Evolutionary conservation across 352 stramenopile species (phyloP).

Genomic region (Peronospora farinosa): DNA sequence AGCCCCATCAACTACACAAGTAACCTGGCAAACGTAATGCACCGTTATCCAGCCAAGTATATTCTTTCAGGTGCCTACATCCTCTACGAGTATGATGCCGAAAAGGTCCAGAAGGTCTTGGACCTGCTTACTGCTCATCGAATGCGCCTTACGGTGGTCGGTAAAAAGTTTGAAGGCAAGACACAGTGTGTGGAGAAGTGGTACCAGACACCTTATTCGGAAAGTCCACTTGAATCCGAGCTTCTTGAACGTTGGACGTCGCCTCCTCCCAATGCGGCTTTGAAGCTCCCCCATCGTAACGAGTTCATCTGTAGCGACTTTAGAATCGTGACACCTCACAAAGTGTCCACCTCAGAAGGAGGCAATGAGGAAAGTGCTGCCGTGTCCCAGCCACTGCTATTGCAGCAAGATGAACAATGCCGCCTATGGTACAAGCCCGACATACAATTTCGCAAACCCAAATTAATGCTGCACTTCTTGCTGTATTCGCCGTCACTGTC

Average conservation of each 20-base stretch:
- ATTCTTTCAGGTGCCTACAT: conserved; percentile 59
- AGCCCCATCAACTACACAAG: conserved; percentile 64
- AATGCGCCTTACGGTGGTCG: conserved; percentile 63
- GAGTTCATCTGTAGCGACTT: conserved; percentile 80
- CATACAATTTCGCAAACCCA: conserved; percentile 87
- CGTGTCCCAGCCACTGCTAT: conserved; percentile 25
- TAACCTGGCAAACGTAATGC: conserved; percentile 60
- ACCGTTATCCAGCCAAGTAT: conserved; percentile 52
- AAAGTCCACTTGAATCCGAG: conserved; percentile 27
- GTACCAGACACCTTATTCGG: conserved; percentile 64
- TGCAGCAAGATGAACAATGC: conserved; percentile 44
- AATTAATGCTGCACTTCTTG: conserved; percentile 81
- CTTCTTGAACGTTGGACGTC: conserved; percentile 37
- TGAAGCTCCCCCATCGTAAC: conserved; percentile 59
- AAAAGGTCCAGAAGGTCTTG: conserved; percentile 48
- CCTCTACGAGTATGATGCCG: conserved; percentile 58
- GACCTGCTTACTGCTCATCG: conserved; percentile 37
- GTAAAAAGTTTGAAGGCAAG: conserved; percentile 56
- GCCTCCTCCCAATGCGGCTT: conserved; percentile 22
- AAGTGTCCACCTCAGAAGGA: conserved; percentile 33
- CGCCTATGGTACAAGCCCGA: conserved; percentile 86
- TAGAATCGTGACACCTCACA: conserved; percentile 38
- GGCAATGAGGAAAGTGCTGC: conserved; percentile 1
- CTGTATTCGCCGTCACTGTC: conserved; percentile 59
- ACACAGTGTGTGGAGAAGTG: conserved; percentile 49